These are phyloP conservation scores for Ceratobasidium sp. DNA, from an alignment of 1,284 basidiomycete genomes.

Conservation along the genomic window DNA sequence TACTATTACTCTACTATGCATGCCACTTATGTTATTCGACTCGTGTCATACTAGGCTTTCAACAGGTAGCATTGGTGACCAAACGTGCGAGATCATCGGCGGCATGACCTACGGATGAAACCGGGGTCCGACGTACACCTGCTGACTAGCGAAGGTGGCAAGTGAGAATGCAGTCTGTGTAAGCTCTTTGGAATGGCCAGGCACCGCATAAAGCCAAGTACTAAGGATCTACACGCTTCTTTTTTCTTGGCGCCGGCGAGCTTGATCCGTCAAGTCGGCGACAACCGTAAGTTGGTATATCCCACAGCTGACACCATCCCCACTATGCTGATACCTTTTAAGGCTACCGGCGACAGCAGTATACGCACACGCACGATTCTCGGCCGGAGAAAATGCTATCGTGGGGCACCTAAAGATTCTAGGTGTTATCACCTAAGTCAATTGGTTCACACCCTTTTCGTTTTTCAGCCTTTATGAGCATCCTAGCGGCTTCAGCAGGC, in stretches of 20 bases:
- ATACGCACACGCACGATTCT: not conserved
- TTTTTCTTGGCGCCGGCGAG: not conserved
- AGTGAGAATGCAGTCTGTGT: no score
- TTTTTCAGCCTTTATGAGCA: not conserved
- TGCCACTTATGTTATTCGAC: no score
- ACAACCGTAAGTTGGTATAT: not conserved
- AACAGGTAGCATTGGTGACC: no score
- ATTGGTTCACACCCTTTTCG: not conserved
- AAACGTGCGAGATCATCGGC: no score
- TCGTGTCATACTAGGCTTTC: no score
- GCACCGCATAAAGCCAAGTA: no score
- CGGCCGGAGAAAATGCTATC: slow-evolving; percentile 19
- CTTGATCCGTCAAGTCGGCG: slow-evolving; percentile 19
- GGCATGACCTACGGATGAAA: no score
- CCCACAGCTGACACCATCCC: not conserved
- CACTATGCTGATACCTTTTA: not conserved
- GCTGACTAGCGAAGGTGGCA: no score
- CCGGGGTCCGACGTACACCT: no score
- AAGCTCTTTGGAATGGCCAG: no score
- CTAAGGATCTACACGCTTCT: no score
- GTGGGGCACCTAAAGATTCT: not conserved
- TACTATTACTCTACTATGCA: no score
- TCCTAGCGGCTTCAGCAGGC: not conserved
- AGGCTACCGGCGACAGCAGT: not conserved
- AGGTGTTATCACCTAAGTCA: slow-evolving; percentile 23